Evolutionary conservation across 768 basidiomycete species (phyloP).

Genomic region (Tulasnella sp.): DNA sequence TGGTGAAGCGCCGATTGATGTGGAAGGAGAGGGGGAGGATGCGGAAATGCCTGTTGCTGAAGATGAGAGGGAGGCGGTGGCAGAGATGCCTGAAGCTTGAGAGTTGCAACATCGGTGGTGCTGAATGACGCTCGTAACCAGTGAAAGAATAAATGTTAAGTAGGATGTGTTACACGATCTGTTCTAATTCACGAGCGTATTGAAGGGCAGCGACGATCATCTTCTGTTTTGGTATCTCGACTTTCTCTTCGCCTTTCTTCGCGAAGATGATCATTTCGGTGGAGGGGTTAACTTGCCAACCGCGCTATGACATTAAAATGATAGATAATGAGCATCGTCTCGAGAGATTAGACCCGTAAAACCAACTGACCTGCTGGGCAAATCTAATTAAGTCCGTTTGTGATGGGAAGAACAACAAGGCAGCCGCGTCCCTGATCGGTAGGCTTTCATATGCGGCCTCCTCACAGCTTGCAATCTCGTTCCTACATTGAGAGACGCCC

Average conservation of each 20-base stretch:
- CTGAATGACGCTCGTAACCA: background rate
- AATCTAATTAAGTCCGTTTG: constrained; percentile 79
- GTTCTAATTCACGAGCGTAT: constrained; percentile 86
- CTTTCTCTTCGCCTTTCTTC: constrained; percentile 73
- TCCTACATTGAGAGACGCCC: constrained; percentile 46
- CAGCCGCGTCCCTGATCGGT: constrained; percentile 84
- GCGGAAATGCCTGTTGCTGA: constrained; percentile 1
- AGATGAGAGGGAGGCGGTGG: background rate
- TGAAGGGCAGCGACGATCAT: constrained; percentile 70
- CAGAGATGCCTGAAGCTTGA: background rate
- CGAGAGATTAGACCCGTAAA: constrained; percentile 15
- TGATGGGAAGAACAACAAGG: constrained; percentile 84
- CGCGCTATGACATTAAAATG: constrained; percentile 51
- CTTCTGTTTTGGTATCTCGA: constrained; percentile 81
- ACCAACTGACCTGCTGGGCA: constrained; percentile 61
- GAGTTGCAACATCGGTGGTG: background rate
- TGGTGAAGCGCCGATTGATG: constrained; percentile 34
- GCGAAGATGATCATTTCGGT: constrained; percentile 70
- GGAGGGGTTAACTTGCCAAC: constrained; percentile 77
- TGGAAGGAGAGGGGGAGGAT: constrained; percentile 28
- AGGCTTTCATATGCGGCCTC: constrained; percentile 90
- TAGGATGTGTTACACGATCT: constrained; percentile 61
- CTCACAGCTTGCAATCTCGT: constrained; percentile 96
- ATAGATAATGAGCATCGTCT: constrained; percentile 22
- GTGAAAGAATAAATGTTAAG: constrained; percentile 10